A percentile compares a stretch with the other conserved stretches of the same genome.
These are phyloP conservation scores for Microdochium bolleyi DNA, from an alignment of 2,329 filamentous ascomycete species.

Conservation along the genomic window DNA sequence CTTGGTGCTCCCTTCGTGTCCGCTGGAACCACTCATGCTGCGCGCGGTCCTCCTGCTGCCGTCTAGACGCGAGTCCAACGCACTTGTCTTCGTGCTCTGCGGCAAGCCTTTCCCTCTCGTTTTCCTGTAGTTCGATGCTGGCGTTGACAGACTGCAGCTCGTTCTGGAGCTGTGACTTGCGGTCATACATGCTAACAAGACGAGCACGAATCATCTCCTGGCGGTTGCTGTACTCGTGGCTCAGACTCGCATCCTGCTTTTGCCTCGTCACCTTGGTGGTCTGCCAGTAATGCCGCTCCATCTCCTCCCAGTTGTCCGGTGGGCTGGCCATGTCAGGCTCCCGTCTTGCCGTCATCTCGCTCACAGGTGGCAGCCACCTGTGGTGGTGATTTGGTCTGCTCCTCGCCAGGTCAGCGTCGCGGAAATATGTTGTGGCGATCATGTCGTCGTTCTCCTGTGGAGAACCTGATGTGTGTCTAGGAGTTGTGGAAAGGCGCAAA, in stretches of 20 bases:
- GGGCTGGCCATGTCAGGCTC: neutral
- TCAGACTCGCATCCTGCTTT: conserved; percentile 13
- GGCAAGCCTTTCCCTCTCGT: conserved; percentile 14
- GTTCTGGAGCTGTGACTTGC: conserved; percentile 10
- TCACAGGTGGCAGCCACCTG: neutral
- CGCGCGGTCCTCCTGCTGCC: conserved; percentile 14
- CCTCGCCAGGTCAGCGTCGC: neutral
- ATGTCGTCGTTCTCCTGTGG: neutral
- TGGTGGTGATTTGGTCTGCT: neutral
- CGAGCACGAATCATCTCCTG: conserved; percentile 11
- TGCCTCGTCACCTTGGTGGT: conserved; percentile 10
- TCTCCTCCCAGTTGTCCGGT: conserved; percentile 11
- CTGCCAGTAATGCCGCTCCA: conserved; percentile 14
- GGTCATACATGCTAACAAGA: conserved; percentile 13
- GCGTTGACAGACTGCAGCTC: conserved; percentile 10
- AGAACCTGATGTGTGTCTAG: neutral
- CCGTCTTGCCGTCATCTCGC: neutral
- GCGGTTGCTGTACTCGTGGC: conserved; percentile 10
- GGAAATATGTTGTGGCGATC: neutral
- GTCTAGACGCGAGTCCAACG: conserved; percentile 6
- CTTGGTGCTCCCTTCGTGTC: conserved; percentile 7
- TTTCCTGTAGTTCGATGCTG: conserved; percentile 13
- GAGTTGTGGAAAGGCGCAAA: neutral
- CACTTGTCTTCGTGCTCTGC: conserved; percentile 12
- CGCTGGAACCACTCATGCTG: conserved; percentile 12